A percentile compares a stretch with the other conserved stretches of the same genome.
Conservation (phyloP, 1,284 basidiomycete genomes). For the Cryptococcus sp. region DNA sequence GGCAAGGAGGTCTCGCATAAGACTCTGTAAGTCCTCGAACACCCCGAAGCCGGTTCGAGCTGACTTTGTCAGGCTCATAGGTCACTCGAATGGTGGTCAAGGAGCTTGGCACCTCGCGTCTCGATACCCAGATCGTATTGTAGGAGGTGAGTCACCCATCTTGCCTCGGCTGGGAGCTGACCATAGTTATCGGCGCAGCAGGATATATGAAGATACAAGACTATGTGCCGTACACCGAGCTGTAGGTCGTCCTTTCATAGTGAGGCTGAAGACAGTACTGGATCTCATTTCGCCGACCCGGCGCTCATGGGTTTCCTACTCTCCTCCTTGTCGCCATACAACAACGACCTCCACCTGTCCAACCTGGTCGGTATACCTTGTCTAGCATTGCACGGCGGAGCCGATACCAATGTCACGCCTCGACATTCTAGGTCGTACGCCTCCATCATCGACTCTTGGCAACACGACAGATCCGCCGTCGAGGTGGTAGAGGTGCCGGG, state of each 20-base stretch:
- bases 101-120: conserved; percentile 74
- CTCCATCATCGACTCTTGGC: conserved; percentile 27
- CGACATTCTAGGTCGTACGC: conserved; percentile 35
- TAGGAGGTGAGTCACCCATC: conserved; percentile 46
- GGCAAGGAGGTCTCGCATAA: conserved; percentile 13
- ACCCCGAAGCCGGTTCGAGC: not conserved
- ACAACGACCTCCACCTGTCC: conserved; percentile 76
- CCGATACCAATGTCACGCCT: conserved; percentile 43
- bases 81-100: conserved; percentile 91
- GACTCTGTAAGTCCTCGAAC: conserved; percentile 18
- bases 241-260: conserved; percentile 26
- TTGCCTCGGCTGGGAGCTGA: conserved; percentile 6
- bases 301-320: conserved; percentile 63
- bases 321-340: conserved; percentile 67
- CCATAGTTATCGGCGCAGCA: conserved; percentile 61
- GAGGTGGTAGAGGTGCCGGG: conserved; percentile 38
- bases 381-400: conserved; percentile 70
- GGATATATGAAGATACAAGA: conserved; percentile 77
- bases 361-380: conserved; percentile 63
- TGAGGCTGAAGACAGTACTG: conserved; percentile 6
- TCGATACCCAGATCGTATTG: conserved; percentile 67
- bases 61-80: conserved; percentile 53
- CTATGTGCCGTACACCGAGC: conserved; percentile 68
- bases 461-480: conserved; percentile 10
- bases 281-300: conserved; percentile 67